These are phyloP conservation scores for Phyllosticta capitalensis DNA, from an alignment of 2,329 filamentous ascomycete species.

Conservation along the genomic window DNA sequence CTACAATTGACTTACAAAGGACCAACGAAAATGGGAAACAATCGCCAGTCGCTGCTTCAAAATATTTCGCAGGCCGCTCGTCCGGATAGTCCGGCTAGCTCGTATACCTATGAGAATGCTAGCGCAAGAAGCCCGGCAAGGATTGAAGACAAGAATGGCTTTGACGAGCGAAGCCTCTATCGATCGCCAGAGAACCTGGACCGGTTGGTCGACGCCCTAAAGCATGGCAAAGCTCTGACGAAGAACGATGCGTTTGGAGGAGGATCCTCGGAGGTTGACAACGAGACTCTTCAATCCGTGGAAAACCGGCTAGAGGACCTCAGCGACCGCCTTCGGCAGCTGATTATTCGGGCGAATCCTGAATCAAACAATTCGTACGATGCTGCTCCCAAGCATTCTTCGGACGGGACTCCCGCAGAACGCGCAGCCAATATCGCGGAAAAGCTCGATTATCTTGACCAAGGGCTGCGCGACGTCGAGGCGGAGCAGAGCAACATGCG, in stretches of 20 bases:
- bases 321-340: conserved; percentile 56
- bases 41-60: conserved; percentile 25
- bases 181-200: conserved; percentile 57
- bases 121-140: conserved; percentile 32
- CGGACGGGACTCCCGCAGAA: conserved; percentile 12
- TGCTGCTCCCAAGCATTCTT: conserved; percentile 19
- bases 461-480: conserved; percentile 51
- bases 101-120: conserved; percentile 58
- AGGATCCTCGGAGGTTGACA: conserved; percentile 18
- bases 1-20: conserved; percentile 81
- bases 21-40: conserved; percentile 47
- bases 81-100: conserved; percentile 67
- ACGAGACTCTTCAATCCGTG: conserved; percentile 26
- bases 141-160: conserved; percentile 49
- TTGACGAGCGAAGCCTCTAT: conserved; percentile 71
- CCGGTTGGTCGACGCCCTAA: conserved; percentile 30
- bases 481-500: conserved; percentile 41
- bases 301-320: conserved; percentile 58
- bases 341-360: conserved; percentile 56
- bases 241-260: conserved; percentile 12
- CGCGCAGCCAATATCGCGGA: conserved; percentile 29
- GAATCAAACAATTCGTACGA: conserved; percentile 27
- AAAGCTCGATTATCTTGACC: conserved; percentile 64
- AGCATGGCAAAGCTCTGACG: conserved; percentile 22
- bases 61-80: conserved; percentile 30